These are phyloP conservation scores for Triticum urartu DNA, from an alignment of 176 grass and related monocot species.

Conservation along the genomic window DNA sequence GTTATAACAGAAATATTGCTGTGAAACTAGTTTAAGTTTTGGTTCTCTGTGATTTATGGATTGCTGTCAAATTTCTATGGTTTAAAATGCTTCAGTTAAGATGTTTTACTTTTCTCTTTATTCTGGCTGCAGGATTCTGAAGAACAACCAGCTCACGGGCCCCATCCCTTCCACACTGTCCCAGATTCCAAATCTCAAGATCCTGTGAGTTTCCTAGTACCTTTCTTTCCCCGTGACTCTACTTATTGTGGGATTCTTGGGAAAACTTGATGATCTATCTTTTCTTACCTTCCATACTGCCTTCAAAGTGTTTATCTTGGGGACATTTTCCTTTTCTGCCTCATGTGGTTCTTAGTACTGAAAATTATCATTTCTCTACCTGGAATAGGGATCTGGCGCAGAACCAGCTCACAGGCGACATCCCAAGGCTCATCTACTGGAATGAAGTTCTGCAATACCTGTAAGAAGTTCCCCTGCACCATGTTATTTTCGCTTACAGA, in stretches of 20 bases:
- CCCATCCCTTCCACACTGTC: conserved; percentile 98
- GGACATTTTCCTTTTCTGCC: neutral
- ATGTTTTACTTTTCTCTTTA: conserved; percentile 16
- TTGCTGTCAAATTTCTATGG: conserved; percentile 1
- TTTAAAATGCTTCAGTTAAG: conserved; percentile 11
- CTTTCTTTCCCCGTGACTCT: conserved; percentile 18
- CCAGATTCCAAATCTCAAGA: conserved; percentile 96
- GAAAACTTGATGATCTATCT: conserved; percentile 1
- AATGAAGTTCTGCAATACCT: conserved; percentile 98
- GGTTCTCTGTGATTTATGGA: conserved; percentile 1
- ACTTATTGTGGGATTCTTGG: conserved; percentile 35
- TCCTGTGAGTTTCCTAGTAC: conserved; percentile 61
- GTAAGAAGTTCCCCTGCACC: conserved; percentile 34
- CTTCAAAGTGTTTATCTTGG: neutral
- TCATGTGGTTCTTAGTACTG: conserved; percentile 3
- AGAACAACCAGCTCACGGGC: conserved; percentile 92
- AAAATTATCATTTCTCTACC: neutral
- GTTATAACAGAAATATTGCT: neutral
- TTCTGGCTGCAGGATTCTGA: conserved; percentile 71
- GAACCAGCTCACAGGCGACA: conserved; percentile 88
- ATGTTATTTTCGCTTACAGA: neutral
- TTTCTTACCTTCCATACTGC: conserved; percentile 7
- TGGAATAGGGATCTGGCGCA: conserved; percentile 80
- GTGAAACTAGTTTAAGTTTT: neutral
- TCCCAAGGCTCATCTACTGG: conserved; percentile 94